Evolutionary conservation across 176 grass and related monocot species (phyloP), one percentile per base, ranked within the genome.

Genomic region (Poa annua): DNA sequence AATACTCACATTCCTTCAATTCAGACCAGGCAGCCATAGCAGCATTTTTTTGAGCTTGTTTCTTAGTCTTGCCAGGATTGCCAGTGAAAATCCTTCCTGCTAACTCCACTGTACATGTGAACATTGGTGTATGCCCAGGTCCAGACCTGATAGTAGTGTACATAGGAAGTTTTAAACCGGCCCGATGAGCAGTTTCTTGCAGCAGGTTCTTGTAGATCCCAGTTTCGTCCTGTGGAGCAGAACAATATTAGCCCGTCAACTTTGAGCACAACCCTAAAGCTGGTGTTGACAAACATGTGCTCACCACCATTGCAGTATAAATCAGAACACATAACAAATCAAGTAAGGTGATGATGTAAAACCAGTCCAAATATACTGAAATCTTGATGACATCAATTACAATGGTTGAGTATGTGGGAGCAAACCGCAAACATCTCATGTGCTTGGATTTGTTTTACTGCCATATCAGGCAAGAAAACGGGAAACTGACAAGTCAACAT

Each of bases 201-300:
- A 99, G 91, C 19, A 99, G 81, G 61, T 99, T 99, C 87, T 99
- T 99, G 83, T 94, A 99, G 57, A 99, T 94, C 21, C 96, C 96
- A 3, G 96, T 99, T 89, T 99, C 96, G 88, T 99, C 96, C 96
- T 99, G 83, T 69, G 51, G 12, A 83, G 42, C 22, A 42, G 74
- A 76, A 61, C 29, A 90, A 41, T 14, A 26, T 86, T 68, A 90
- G 50, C 39, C 8, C 39, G 48, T 75, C 60, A 42, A 16, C n/a
- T 86, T 74, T 29, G 32, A 83, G 50, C 54, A 8, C 67, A 75
- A 33, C 51, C 57, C 59, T 79, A 49, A 11, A 55, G 55, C 44
- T 55, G 63, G 34, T 29, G 38, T 56, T 45, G 56, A 10, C 26
- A 73, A 16, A 57, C 13, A 55, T 61, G 41, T 57, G 69, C 78